Evolutionary conservation across 352 stramenopile genomes (phyloP).

Genomic region (Globisporangium ultimum): DNA sequence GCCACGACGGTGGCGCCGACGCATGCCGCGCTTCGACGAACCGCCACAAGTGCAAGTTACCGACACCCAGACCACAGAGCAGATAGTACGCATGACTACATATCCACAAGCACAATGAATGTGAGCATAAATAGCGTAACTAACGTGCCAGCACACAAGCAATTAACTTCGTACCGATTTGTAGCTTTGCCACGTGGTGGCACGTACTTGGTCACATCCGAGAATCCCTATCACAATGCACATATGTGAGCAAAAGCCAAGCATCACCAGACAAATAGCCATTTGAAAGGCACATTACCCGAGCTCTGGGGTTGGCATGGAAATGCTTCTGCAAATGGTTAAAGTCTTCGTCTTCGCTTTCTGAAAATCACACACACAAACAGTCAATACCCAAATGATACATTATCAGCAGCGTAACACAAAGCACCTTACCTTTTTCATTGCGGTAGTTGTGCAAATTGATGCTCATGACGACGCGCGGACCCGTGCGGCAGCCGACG

Average conservation of each 20-base stretch:
- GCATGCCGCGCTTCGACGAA: slow-evolving; percentile 41
- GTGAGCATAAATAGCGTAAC: neutral
- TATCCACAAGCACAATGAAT: slow-evolving; percentile 1
- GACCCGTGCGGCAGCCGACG: slow-evolving; percentile 64
- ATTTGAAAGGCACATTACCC: slow-evolving; percentile 30
- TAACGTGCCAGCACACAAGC: neutral
- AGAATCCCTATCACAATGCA: slow-evolving; percentile 54
- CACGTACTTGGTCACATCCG: slow-evolving; percentile 56
- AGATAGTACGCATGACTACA: slow-evolving; percentile 66
- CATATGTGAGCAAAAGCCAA: slow-evolving; percentile 5
- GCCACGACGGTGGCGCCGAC: slow-evolving; percentile 36
- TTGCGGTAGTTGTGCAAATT: slow-evolving; percentile 78
- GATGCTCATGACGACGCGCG: slow-evolving; percentile 78
- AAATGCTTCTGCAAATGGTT: slow-evolving; percentile 82
- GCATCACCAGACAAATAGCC: neutral
- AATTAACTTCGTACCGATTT: slow-evolving; percentile 9
- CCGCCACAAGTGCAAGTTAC: slow-evolving; percentile 69
- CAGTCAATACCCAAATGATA: neutral
- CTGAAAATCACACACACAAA: slow-evolving; percentile 20
- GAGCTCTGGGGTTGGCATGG: slow-evolving; percentile 44
- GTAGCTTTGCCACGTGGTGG: slow-evolving; percentile 3
- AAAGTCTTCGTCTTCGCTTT: slow-evolving; percentile 75
- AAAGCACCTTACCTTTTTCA: slow-evolving; percentile 54
- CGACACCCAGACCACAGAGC: slow-evolving; percentile 66
- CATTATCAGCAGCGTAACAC: neutral